Evolutionary conservation across 208 protist genomes (phyloP).

Genomic region (Leishmania gerbilli): DNA sequence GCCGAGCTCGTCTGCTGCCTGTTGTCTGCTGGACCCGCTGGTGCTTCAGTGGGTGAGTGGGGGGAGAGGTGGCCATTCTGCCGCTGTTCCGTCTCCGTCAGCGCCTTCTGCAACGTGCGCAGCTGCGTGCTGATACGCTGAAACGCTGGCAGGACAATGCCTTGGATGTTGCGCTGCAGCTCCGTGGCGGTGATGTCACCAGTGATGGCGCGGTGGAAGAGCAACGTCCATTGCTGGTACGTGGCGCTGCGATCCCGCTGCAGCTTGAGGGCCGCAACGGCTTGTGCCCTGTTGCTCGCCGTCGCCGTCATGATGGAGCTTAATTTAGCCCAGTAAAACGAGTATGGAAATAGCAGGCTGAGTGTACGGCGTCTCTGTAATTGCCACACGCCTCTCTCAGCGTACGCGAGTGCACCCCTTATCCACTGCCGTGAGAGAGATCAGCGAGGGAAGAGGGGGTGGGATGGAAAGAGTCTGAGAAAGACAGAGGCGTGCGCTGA

Average conservation of each 20-base stretch:
- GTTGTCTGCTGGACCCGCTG: neutral
- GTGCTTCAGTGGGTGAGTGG: neutral
- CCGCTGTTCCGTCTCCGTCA: constrained; percentile 2
- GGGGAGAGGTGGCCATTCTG: neutral
- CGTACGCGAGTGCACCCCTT: neutral
- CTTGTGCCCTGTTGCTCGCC: neutral
- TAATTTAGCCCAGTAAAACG: neutral
- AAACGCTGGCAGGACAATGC: constrained; percentile 54
- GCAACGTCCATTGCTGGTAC: constrained; percentile 61
- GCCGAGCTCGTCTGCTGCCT: neutral
- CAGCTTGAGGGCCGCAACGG: constrained; percentile 33
- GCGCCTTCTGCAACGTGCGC: constrained; percentile 42
- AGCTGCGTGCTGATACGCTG: constrained; percentile 56
- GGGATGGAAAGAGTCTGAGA: neutral
- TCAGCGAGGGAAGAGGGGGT: too few relatives aligned
- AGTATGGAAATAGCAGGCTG: neutral
- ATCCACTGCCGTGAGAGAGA: neutral
- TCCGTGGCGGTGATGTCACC: constrained; percentile 44
- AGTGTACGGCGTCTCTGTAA: neutral
- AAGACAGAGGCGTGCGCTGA: neutral
- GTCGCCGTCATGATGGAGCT: neutral
- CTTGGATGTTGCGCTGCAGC: constrained; percentile 43
- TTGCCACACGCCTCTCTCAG: neutral
- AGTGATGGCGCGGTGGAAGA: constrained; percentile 49
- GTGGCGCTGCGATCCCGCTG: constrained; percentile 67